Evolutionary conservation across 192 early-diverging fungal species (phyloP).

Genomic region (Kappamyces sp.): DNA sequence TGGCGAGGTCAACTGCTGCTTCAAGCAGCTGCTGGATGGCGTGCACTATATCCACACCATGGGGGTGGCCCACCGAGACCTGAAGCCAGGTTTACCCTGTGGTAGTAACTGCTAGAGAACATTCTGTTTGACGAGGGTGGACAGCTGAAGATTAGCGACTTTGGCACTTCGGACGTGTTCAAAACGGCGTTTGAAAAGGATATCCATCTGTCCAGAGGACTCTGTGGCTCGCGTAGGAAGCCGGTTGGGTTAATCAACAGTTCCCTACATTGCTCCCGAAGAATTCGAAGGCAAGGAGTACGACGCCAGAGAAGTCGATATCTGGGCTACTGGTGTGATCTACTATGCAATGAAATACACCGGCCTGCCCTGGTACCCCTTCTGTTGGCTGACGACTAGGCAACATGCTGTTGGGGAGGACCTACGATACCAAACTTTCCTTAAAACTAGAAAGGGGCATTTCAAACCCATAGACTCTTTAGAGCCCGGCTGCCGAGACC

Average conservation of each 20-base stretch:
- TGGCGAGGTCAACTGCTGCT: conserved; percentile 18
- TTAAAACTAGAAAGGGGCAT: conserved; percentile 10
- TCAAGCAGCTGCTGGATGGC: conserved; percentile 21
- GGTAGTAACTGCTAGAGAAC: conserved; percentile 15
- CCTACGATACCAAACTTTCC: conserved; percentile 12
- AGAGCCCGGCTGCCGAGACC: conserved; percentile 7
- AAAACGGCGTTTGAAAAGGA: conserved; percentile 13
- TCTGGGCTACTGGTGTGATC: conserved; percentile 22
- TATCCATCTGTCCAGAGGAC: conserved; percentile 12
- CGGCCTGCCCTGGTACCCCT: conserved; percentile 9
- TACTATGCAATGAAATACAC: conserved; percentile 21
- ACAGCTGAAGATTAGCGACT: conserved; percentile 19
- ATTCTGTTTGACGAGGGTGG: conserved; percentile 18
- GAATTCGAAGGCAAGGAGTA: conserved; percentile 20
- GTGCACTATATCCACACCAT: conserved; percentile 68
- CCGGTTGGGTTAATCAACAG: not conserved
- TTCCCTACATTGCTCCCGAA: conserved; percentile 24
- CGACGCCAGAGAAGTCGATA: conserved; percentile 17
- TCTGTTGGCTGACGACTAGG: too few relatives aligned
- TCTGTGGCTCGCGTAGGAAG: conserved; percentile 20
- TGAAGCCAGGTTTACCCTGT: conserved; percentile 47
- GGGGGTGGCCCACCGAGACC: conserved; percentile 69
- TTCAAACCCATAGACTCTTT: conserved; percentile 15
- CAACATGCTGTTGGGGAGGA: conserved; percentile 13
- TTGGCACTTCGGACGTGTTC: conserved; percentile 21